Percentiles rank a stretch among this genome's conserved stretches.
Conservation (phyloP, 371 early-diverging fungal species). For the Mucor saturninus region DNA sequence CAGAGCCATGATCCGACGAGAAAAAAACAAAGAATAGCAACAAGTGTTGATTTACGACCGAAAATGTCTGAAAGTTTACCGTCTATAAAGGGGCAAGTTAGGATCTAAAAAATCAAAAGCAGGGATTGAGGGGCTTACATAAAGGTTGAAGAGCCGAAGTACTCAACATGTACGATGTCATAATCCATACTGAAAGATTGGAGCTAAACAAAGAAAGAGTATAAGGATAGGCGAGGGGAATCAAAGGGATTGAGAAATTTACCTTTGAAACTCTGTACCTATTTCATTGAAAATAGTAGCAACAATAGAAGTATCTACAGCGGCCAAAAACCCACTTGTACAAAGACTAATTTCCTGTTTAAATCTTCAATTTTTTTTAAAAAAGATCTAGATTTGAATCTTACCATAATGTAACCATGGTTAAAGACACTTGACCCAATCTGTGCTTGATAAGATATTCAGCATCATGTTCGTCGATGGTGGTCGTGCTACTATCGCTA, state of each 20-base stretch:
- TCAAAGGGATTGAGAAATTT: neutral
- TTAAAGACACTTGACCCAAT: conserved; percentile 17
- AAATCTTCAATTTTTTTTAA: neutral
- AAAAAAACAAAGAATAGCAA: conserved; percentile 34
- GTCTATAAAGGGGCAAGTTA: conserved; percentile 18
- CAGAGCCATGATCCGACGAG: conserved; percentile 50
- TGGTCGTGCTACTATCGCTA: too few species aligned
- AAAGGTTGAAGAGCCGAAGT: conserved; percentile 76
- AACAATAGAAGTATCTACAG: conserved; percentile 79
- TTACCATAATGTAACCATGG: conserved; percentile 21
- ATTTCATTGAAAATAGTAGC: conserved; percentile 80
- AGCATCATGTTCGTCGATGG: conserved; percentile 12
- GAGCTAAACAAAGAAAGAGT: conserved; percentile 25
- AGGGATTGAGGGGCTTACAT: conserved; percentile 34
- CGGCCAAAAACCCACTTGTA: conserved; percentile 65
- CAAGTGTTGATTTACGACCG: conserved; percentile 43
- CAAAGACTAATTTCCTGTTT: conserved; percentile 33
- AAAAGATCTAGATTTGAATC: neutral
- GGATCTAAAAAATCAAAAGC: conserved; percentile 10
- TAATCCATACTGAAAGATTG: conserved; percentile 69
- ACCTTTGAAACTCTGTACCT: conserved; percentile 70
- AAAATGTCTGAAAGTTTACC: conserved; percentile 45
- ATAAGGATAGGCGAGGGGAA: too few species aligned
- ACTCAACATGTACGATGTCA: conserved; percentile 75
- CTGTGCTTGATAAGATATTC: conserved; percentile 18